Percentiles rank a stretch among this genome's conserved stretches.
Evolutionary conservation across 805 yeast species (phyloP).

Genomic region (Teunomyces barrocoloradensis): DNA sequence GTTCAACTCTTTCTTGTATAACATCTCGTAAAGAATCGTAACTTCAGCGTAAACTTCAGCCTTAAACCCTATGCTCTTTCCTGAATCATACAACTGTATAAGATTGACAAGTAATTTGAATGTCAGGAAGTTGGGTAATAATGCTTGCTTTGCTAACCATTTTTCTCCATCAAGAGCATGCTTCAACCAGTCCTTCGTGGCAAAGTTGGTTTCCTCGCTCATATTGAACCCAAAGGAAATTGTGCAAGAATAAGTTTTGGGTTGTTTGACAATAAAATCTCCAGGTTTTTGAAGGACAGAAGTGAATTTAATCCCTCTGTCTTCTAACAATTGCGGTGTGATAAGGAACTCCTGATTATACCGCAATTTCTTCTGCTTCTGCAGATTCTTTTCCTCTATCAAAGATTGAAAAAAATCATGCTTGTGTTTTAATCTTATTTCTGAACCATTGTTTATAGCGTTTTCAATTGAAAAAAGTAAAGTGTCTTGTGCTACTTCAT

Average conservation of each 20-base stretch:
- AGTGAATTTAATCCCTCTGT: conserved; percentile 47
- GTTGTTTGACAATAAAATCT: conserved; percentile 57
- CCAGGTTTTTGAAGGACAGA: conserved; percentile 59
- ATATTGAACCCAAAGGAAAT: conserved; percentile 56
- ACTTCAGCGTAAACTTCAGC: conserved; percentile 32
- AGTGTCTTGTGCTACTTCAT: conserved; percentile 21
- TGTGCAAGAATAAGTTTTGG: conserved; percentile 50
- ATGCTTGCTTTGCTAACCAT: conserved; percentile 48
- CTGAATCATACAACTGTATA: conserved; percentile 39
- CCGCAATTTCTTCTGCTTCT: conserved; percentile 5
- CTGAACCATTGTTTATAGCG: conserved; percentile 26
- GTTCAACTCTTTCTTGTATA: conserved; percentile 43
- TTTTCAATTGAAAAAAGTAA: conserved; percentile 31
- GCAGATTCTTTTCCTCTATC: conserved; percentile 8
- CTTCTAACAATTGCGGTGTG: conserved; percentile 47
- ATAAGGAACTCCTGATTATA: conserved; percentile 47
- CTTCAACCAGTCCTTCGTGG: conserved; percentile 55
- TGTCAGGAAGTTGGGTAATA: conserved; percentile 53
- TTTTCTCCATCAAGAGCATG: conserved; percentile 46
- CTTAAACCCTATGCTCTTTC: conserved; percentile 29
- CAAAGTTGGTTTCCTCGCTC: conserved; percentile 57
- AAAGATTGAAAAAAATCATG: conserved; percentile 20
- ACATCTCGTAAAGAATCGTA: conserved; percentile 27
- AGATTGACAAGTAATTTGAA: conserved; percentile 48
- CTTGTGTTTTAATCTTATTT: conserved; percentile 28